phyloP scores from a whole-genome alignment of 1,284 basidiomycete species.

The Kwoniella shivajii region DNA sequence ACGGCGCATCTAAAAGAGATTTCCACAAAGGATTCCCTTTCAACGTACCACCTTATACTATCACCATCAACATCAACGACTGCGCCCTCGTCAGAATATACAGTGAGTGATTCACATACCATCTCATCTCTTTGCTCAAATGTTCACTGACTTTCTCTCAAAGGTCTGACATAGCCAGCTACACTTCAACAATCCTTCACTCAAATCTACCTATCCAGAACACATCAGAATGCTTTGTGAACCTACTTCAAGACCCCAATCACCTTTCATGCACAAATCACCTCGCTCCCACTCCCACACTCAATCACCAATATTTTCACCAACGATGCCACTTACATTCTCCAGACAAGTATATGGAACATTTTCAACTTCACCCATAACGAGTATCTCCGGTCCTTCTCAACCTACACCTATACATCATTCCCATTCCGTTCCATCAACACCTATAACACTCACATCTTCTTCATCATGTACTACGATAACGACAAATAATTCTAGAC shows the following conservation, averaged over 20 bases:
- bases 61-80: neutral
- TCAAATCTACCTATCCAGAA: neutral
- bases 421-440: constrained; percentile 4
- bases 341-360: neutral
- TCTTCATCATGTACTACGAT: neutral
- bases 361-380: neutral
- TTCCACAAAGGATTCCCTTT: neutral
- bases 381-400: neutral
- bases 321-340: neutral
- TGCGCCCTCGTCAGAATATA: neutral
- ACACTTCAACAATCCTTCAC: neutral
- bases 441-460: constrained; percentile 8
- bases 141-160: too few relatives aligned
- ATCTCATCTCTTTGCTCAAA: too few relatives aligned
- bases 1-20: neutral
- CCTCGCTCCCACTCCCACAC: constrained; percentile 4
- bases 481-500: too few relatives aligned
- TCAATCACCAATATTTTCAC: neutral
- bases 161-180: neutral
- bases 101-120: too few relatives aligned
- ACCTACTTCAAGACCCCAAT: constrained; percentile 9
- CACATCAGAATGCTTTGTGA: constrained; percentile 19
- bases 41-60: too few relatives aligned
- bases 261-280: constrained; percentile 8
- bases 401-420: constrained; percentile 10